These are phyloP conservation scores for Gilbertella persicaria DNA, from an alignment of 371 early-diverging fungal genomes.

Conservation along the genomic window DNA sequence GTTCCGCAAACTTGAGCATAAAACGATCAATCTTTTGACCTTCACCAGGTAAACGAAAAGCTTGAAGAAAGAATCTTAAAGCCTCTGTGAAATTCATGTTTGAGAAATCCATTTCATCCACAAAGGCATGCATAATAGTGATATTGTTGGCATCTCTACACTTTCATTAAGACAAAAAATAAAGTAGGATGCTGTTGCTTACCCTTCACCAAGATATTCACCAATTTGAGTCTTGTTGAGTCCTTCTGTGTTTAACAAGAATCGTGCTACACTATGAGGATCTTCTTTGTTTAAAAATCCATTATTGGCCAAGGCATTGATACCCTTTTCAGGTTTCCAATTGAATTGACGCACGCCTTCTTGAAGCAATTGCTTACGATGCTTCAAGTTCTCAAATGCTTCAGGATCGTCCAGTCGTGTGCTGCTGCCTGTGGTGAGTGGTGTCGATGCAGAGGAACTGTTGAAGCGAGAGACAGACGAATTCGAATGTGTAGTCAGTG, in stretches of 20 bases:
- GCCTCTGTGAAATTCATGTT: conserved; percentile 82
- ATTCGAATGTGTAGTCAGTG: conserved; percentile 35
- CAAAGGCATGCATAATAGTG: conserved; percentile 93
- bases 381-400: conserved; percentile 77
- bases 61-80: conserved; percentile 84
- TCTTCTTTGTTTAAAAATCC: conserved; percentile 62
- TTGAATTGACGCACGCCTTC: conserved; percentile 85
- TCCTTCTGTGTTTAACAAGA: conserved; percentile 75
- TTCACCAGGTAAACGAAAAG: conserved; percentile 97
- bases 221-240: conserved; percentile 88
- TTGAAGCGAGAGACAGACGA: conserved; percentile 53
- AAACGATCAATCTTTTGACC: conserved; percentile 98
- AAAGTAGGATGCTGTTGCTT: not conserved
- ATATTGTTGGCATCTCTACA: conserved; percentile 78
- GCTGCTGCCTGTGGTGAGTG: conserved; percentile 18
- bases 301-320: conserved; percentile 68
- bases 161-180: not conserved
- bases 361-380: conserved; percentile 77
- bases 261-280: conserved; percentile 69
- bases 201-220: conserved; percentile 93
- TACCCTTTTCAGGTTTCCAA: conserved; percentile 91
- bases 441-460: conserved; percentile 57
- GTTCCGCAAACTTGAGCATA: conserved; percentile 96
- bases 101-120: conserved; percentile 86
- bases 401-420: conserved; percentile 73